Evolutionary conservation across 2,329 filamentous ascomycete genomes (phyloP).

Genomic region (Pseudocercospora vitis): DNA sequence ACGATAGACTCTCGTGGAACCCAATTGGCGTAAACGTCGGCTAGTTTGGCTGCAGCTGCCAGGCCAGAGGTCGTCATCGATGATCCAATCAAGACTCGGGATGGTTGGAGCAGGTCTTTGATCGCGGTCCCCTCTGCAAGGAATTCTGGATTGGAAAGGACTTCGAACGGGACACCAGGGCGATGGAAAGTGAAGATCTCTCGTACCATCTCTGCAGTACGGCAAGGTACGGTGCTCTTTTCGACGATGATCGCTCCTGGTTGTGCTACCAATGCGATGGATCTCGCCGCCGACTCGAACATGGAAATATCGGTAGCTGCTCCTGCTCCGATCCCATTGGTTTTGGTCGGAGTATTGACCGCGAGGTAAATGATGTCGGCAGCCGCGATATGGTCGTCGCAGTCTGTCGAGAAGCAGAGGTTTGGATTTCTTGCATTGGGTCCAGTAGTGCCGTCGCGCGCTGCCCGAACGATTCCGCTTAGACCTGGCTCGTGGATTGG

Average conservation of each 20-base stretch:
- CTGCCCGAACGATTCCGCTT: conserved; percentile 63
- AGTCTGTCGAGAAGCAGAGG: conserved; percentile 73
- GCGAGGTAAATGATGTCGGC: conserved; percentile 73
- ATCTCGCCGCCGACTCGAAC: conserved; percentile 66
- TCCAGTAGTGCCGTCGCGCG: conserved; percentile 49
- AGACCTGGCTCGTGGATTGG: conserved; percentile 76
- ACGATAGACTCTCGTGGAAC: conserved; percentile 66
- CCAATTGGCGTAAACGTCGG: conserved; percentile 68
- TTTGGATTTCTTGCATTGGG: conserved; percentile 56
- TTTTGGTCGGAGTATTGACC: conserved; percentile 78
- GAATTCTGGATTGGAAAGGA: conserved; percentile 80
- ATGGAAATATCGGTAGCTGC: conserved; percentile 70
- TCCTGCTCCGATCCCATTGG: conserved; percentile 65
- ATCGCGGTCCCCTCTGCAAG: conserved; percentile 75
- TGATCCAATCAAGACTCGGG: conserved; percentile 73
- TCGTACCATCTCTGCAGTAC: conserved; percentile 68
- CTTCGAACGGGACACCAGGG: conserved; percentile 66
- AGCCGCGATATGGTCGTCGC: conserved; percentile 59
- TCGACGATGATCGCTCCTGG: conserved; percentile 72
- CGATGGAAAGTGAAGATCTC: conserved; percentile 59
- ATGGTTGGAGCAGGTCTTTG: conserved; percentile 66
- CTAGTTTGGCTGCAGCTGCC: conserved; percentile 62
- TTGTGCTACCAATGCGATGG: conserved; percentile 65
- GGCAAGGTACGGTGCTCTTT: conserved; percentile 76
- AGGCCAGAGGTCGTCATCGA: conserved; percentile 59